Base-by-base conservation (phyloP, 768 basidiomycete genomes). In the Boletus rubroflammeus region DNA sequence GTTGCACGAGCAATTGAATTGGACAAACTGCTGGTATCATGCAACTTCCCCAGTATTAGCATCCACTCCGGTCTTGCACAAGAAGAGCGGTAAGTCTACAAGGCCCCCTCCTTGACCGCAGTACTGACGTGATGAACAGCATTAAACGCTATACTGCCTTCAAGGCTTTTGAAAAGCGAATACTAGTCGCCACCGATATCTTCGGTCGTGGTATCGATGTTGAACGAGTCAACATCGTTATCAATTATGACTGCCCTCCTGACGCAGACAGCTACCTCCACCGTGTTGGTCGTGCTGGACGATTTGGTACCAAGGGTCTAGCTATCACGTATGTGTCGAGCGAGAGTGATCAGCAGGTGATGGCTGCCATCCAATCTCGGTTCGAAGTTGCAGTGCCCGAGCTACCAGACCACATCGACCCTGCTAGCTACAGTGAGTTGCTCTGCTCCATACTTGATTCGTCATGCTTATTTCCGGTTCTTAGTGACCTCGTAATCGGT, bases 131-230 rank as follows among this genome's bases (percentile, higher is more conserved):
- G 32, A 46, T 47, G 5, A 39, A 42, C 34, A 96, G 94, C 54
- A 98, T 99, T 71, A 82, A 81, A 53, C 90, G 96, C 15, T 99
- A 98, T 76, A 90, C 91, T 26, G 93, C 95, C 35, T 99, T 99
- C 82, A 99, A 99, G 75, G 91, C 92, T 17, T 99, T 99, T 62
- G 97, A 99, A 78, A 99, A 98, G 76, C 93, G 97, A 60, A 98
- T 99, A 60, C 81, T 99, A 19, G 97, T 99, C 39, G 96, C 95
- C 19, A 99, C 97, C 19, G 97, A 99, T 71, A 98, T 99, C 61
- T 99, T 99, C 57, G 97, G 97, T 56, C 92, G 97, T 72, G 97
- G 96, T 61, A 99, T 99, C 60, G 97, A 99, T 76, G 96, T 99
- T 21, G 97, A 99, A 72, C 93, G 97, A 57, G 97, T 99, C 64